Evolutionary conservation across 2,329 filamentous ascomycete species (phyloP).

Genomic region (Chaetomium sp.): DNA sequence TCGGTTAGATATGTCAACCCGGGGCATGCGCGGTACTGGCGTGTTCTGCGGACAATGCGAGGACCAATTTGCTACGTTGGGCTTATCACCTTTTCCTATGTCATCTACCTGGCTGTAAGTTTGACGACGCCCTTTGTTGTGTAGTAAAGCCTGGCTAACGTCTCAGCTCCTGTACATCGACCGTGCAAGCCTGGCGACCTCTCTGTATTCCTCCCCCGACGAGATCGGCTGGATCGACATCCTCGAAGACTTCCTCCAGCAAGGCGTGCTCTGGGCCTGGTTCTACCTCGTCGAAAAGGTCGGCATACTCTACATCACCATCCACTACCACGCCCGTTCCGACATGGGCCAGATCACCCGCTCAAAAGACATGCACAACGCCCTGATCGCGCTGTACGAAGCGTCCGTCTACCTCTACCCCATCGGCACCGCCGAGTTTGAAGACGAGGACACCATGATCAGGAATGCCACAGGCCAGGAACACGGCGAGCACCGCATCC

Average conservation of each 20-base stretch:
- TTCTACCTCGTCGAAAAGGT: constrained; percentile 28
- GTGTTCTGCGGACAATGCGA: constrained; percentile 22
- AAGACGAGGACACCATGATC: constrained; percentile 23
- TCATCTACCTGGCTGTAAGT: constrained; percentile 18
- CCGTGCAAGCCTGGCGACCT: constrained; percentile 14
- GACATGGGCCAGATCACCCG: constrained; percentile 17
- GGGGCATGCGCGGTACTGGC: constrained; percentile 27
- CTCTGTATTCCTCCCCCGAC: constrained; percentile 10
- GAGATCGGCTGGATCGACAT: constrained; percentile 11
- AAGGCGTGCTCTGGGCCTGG: constrained; percentile 22
- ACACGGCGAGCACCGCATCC: constrained; percentile 20
- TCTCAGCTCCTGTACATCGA: constrained; percentile 17
- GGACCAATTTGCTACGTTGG: constrained; percentile 23
- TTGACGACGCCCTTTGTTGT: background rate
- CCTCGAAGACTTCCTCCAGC: constrained; percentile 20
- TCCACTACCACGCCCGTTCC: constrained; percentile 27
- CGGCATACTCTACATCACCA: constrained; percentile 26
- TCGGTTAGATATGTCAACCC: constrained; percentile 26
- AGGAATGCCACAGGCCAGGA: constrained; percentile 24
- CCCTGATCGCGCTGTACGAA: constrained; percentile 25
- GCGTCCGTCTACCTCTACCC: constrained; percentile 25
- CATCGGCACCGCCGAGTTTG: constrained; percentile 18
- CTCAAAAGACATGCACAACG: constrained; percentile 26
- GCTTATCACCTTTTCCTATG: constrained; percentile 14
- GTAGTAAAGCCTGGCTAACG: too few relatives aligned